phyloP scores from a whole-genome alignment of 116 monocot species.

The Papilionanthe hybrid region DNA sequence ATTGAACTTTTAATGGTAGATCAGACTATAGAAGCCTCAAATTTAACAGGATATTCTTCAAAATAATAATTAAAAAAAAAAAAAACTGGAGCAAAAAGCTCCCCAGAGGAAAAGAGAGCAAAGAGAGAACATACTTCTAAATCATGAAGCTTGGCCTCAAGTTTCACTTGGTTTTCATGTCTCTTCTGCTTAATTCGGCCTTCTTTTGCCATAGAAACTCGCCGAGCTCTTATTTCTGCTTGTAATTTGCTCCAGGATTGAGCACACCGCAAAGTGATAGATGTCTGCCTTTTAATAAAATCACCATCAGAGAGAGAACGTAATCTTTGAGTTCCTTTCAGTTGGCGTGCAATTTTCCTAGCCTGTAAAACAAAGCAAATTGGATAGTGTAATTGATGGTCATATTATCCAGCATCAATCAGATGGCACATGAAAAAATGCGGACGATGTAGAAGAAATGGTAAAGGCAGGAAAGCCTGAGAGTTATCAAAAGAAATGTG shows the following conservation, averaged over 20 bases:
- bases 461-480: not conserved
- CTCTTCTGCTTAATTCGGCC: conserved; percentile 68
- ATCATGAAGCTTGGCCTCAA: conserved; percentile 83
- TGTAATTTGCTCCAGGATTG: conserved; percentile 72
- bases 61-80: no score
- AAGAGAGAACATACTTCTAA: conserved; percentile 39
- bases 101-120: not conserved
- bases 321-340: conserved; percentile 54
- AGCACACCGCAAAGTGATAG: conserved; percentile 37
- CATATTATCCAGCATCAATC: not conserved
- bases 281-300: conserved; percentile 51
- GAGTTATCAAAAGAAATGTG: not conserved
- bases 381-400: not conserved
- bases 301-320: conserved; percentile 22
- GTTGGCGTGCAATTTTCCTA: conserved; percentile 36
- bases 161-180: conserved; percentile 67
- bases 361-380: conserved; percentile 35
- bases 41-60: no score
- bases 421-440: not conserved
- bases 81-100: not conserved
- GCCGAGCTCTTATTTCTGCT: conserved; percentile 60
- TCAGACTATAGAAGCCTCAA: not conserved
- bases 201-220: conserved; percentile 64
- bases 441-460: not conserved
- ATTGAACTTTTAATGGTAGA: not conserved